Base-by-base conservation (phyloP, 2,329 filamentous ascomycete genomes). In the Chaetomium sp. region DNA sequence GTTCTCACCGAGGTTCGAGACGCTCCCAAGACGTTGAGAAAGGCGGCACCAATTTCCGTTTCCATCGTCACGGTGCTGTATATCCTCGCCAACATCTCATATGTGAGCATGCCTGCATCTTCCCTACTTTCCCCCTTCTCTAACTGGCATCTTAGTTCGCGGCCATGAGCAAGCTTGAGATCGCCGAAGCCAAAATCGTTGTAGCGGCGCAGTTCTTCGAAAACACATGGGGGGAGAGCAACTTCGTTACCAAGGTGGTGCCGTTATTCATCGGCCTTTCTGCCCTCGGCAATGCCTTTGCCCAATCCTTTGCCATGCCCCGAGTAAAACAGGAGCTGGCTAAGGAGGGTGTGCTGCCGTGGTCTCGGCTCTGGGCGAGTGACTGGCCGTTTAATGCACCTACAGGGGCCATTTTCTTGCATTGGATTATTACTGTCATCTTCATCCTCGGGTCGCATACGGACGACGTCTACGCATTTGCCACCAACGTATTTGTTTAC, bases 261-360 rank as follows among this genome's bases (percentile, higher is more conserved):
- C 69, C 68, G 9, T 50, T 69, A n/a, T 65, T 70, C 51, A 66
- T 70, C 54, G 63, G 61, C 6, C 55, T 70, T 8, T 70, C 68
- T 19, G 62, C 68, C 33, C 59, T 69, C 35, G 67, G 67, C 40
- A 69, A 69, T 50, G 66, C 68, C 7, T 67, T 69, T 59, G 67
- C 66, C 9, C 66, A 68, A 58, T 62, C 61, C 3, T 68, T 68
- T 41, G 66, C 66, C 42, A 68, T 68, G 66, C 66, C 66, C 7
- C 64, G 66, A 36, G 65, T 71, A 10, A 71, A 71, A 48, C 69
- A 71, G 53, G 69, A 71, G 63, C 67, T 71, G 32, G 68, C 69
- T 9, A 70, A 71, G 52, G 61, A 70, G 43, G 66, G 69, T 6
- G 64, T 71, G 35, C 60, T 71, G 49, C 69, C 69, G 4, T 70